Evolutionary conservation across 495 filamentous ascomycete species (phyloP).

Genomic region (Hypoxylon lenormandii): DNA sequence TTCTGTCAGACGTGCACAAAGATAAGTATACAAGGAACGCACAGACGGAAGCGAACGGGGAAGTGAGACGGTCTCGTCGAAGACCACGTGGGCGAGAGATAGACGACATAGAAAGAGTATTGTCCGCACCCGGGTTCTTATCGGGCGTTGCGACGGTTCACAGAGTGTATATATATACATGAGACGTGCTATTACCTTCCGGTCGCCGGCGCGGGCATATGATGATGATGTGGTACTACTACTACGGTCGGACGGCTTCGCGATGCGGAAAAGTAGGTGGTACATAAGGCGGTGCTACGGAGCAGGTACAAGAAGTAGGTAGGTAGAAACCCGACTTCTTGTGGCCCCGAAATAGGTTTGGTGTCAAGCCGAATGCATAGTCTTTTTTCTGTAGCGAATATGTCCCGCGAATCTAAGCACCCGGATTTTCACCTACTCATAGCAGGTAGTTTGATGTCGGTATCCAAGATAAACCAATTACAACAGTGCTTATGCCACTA

Average conservation of each 20-base stretch:
- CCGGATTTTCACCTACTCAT: too few relatives aligned
- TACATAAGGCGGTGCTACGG: slow-evolving; percentile 1
- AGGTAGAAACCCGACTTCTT: not conserved
- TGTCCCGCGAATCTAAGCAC: too few relatives aligned
- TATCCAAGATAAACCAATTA: too few relatives aligned
- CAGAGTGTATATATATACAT: not conserved
- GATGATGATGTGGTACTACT: not conserved
- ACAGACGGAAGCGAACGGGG: slow-evolving; percentile 8
- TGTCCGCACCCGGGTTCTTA: not conserved
- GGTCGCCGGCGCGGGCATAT: not conserved
- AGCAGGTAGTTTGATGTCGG: too few relatives aligned
- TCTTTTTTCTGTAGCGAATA: too few relatives aligned
- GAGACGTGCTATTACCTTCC: not conserved
- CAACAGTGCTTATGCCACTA: not conserved
- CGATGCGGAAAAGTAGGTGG: not conserved
- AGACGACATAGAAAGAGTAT: not conserved
- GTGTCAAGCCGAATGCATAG: too few relatives aligned
- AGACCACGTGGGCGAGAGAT: slow-evolving; percentile 19
- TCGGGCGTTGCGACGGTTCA: too few relatives aligned
- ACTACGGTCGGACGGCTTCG: not conserved
- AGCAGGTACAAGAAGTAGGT: not conserved
- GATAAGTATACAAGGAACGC: not conserved
- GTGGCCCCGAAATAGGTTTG: not conserved
- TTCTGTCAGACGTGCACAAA: not conserved
- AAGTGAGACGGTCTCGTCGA: slow-evolving; percentile 20